phyloP scores from a whole-genome alignment of 495 filamentous ascomycete species.

The Beverwykella pulmonaria region DNA sequence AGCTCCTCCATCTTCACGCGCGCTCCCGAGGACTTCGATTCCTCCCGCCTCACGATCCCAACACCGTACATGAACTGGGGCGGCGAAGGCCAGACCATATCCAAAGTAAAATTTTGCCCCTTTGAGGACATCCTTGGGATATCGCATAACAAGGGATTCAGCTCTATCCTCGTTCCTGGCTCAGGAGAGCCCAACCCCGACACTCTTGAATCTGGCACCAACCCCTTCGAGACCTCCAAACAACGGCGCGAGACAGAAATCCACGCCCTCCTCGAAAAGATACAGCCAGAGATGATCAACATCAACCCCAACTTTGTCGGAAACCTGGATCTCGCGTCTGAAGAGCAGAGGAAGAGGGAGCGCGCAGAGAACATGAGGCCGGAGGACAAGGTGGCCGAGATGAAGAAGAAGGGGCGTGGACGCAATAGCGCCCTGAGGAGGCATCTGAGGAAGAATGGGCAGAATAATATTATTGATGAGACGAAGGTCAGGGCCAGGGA shows the following conservation, averaged over 20 bases:
- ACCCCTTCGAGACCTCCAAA: slow-evolving; percentile 94
- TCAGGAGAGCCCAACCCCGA: slow-evolving; percentile 97
- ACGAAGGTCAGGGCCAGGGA: slow-evolving; percentile 68
- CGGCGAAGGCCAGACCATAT: slow-evolving; percentile 78
- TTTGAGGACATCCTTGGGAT: slow-evolving; percentile 91
- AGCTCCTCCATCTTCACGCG: slow-evolving; percentile 47
- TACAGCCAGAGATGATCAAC: slow-evolving; percentile 96
- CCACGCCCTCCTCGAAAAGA: slow-evolving; percentile 82
- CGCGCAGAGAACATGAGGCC: slow-evolving; percentile 73
- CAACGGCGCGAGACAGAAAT: slow-evolving; percentile 95
- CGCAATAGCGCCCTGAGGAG: slow-evolving; percentile 87
- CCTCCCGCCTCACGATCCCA: slow-evolving; percentile 62
- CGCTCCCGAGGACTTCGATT: not conserved
- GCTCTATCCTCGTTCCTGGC: slow-evolving; percentile 84
- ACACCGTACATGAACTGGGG: slow-evolving; percentile 94
- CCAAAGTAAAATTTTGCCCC: slow-evolving; percentile 86
- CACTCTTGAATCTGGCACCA: slow-evolving; percentile 71
- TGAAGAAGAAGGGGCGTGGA: slow-evolving; percentile 77
- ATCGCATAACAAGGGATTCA: slow-evolving; percentile 82
- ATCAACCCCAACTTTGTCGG: slow-evolving; percentile 89
- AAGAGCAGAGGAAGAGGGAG: slow-evolving; percentile 71
- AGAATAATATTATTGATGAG: slow-evolving; percentile 91
- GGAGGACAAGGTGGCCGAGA: slow-evolving; percentile 67
- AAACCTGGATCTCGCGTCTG: slow-evolving; percentile 74
- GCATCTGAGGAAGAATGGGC: slow-evolving; percentile 84